phyloP scores from a whole-genome alignment of 1,139 yeast genomes.

The Magnusiomyces suaveolens region DNA sequence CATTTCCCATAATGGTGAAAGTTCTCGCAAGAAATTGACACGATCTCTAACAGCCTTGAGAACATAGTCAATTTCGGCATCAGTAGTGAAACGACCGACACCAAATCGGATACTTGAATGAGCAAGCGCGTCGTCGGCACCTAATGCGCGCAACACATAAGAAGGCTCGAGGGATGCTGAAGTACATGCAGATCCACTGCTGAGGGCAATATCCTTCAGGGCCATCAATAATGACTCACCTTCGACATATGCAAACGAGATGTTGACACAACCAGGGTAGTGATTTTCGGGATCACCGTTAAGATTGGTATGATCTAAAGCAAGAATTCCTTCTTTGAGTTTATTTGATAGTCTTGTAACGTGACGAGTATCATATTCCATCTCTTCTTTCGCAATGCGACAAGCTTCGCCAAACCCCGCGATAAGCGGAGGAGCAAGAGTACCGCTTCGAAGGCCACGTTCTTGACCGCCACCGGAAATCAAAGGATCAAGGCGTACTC shows the following conservation, averaged over 20 bases:
- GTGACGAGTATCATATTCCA: conserved; percentile 63
- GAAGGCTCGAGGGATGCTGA: conserved; percentile 97
- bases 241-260: conserved; percentile 94
- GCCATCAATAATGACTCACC: conserved; percentile 98
- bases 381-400: conserved; percentile 64
- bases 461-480: conserved; percentile 99
- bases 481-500: conserved; percentile 92
- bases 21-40: conserved; percentile 82
- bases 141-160: conserved; percentile 89
- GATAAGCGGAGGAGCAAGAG: conserved; percentile 89
- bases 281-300: conserved; percentile 71
- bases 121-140: conserved; percentile 96
- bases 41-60: conserved; percentile 78
- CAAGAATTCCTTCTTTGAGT: conserved; percentile 59
- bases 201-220: conserved; percentile 86
- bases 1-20: conserved; percentile 98
- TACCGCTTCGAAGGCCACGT: conserved; percentile 94
- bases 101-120: conserved; percentile 97
- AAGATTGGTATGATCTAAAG: conserved; percentile 78
- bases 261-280: conserved; percentile 91
- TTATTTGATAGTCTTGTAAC: conserved; percentile 61
- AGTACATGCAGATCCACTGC: conserved; percentile 98
- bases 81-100: conserved; percentile 94
- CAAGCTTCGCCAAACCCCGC: conserved; percentile 98
- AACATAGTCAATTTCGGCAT: conserved; percentile 89